Percentiles rank a stretch among this genome's conserved stretches.
phyloP scores from a whole-genome alignment of 257 asterid species.

The Salvia rosmarinus region DNA sequence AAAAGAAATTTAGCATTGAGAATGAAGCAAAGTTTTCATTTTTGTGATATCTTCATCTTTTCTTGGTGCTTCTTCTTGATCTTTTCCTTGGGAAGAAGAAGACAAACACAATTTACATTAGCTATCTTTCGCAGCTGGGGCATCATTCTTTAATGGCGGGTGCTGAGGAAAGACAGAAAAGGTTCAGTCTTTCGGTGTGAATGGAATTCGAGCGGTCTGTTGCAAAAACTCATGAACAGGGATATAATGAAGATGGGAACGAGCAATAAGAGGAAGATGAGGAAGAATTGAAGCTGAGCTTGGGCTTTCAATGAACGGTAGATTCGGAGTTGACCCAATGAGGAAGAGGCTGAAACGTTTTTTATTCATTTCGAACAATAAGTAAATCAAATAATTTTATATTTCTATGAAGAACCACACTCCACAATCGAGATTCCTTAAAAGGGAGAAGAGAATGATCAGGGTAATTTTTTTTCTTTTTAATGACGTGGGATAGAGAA shows the following conservation, averaged over 20 bases:
- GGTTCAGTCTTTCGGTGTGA: too few relatives aligned
- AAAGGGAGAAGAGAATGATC: too few relatives aligned
- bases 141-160: too few relatives aligned
- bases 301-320: conserved; percentile 84
- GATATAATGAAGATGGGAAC: neutral
- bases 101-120: too few relatives aligned
- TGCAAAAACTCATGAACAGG: conserved; percentile 26
- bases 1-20: neutral
- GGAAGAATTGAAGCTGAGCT: conserved; percentile 61
- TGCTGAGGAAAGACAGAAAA: too few relatives aligned
- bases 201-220: too few relatives aligned
- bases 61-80: neutral
- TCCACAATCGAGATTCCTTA: too few relatives aligned
- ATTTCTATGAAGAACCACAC: too few relatives aligned
- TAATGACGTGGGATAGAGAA: too few relatives aligned
- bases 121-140: too few relatives aligned
- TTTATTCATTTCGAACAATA: conserved; percentile 53
- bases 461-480: too few relatives aligned
- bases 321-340: conserved; percentile 79
- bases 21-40: conserved; percentile 10
- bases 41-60: neutral
- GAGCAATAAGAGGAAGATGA: conserved; percentile 22
- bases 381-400: too few relatives aligned
- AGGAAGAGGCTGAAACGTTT: conserved; percentile 57
- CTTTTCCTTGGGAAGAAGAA: neutral